phyloP scores from a whole-genome alignment of 192 early-diverging fungal species.

The Umbelopsis ramanniana region DNA sequence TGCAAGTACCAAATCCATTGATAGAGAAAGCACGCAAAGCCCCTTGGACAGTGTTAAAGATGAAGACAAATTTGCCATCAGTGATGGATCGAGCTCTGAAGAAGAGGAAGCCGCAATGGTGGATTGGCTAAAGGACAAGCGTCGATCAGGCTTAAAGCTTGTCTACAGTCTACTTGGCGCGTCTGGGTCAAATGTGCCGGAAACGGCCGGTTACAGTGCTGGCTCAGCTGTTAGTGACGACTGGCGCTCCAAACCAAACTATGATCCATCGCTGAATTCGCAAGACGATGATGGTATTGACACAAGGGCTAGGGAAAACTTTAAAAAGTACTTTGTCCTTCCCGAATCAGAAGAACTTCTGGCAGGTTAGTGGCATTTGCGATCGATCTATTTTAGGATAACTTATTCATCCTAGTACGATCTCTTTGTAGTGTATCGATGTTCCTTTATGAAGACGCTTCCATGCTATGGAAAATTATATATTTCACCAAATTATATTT shows the following conservation, averaged over 20 bases:
- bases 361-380: conserved; percentile 37
- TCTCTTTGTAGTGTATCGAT: conserved; percentile 46
- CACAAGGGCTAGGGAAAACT: conserved; percentile 41
- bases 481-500: conserved; percentile 63
- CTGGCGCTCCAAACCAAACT: neutral
- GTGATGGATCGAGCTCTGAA: conserved; percentile 29
- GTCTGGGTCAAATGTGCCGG: neutral
- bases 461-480: conserved; percentile 66
- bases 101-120: conserved; percentile 36
- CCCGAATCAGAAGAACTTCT: conserved; percentile 56
- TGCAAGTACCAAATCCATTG: conserved; percentile 6
- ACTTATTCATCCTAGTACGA: neutral
- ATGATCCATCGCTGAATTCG: neutral
- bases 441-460: conserved; percentile 52
- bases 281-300: conserved; percentile 28
- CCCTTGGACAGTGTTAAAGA: neutral
- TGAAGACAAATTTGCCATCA: neutral
- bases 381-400: too few species aligned
- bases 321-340: conserved; percentile 58
- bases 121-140: conserved; percentile 39
- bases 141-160: conserved; percentile 35
- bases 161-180: conserved; percentile 41
- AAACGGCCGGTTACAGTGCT: neutral
- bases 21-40: neutral
- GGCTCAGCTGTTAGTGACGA: conserved; percentile 31